These are phyloP conservation scores for Blastobotrys aristatus DNA, from an alignment of 1,139 yeast species.

Conservation along the genomic window DNA sequence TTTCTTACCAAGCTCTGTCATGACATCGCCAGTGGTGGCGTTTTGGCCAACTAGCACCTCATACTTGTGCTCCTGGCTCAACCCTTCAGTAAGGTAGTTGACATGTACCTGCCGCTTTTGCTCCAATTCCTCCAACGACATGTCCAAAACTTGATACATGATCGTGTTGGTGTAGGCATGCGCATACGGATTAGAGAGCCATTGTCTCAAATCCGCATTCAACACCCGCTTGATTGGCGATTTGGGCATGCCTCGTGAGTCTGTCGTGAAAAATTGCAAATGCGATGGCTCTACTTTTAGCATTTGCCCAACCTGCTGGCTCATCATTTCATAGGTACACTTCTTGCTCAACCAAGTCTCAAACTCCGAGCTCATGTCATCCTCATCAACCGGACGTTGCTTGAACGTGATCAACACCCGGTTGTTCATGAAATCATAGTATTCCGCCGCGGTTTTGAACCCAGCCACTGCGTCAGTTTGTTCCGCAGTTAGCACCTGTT, in stretches of 20 bases:
- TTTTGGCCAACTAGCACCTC: constrained; percentile 66
- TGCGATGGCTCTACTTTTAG: constrained; percentile 55
- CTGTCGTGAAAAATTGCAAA: constrained; percentile 51
- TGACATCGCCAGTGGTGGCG: constrained; percentile 53
- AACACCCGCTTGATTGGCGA: constrained; percentile 28
- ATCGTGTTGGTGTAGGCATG: constrained; percentile 32
- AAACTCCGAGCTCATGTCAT: constrained; percentile 43
- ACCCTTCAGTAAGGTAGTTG: constrained; percentile 34
- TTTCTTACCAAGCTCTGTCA: constrained; percentile 51
- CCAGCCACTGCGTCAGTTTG: constrained; percentile 14
- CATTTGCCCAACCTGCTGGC: constrained; percentile 51
- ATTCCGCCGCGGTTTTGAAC: constrained; percentile 42
- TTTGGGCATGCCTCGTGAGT: constrained; percentile 36
- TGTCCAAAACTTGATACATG: constrained; percentile 66
- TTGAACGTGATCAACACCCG: constrained; percentile 61
- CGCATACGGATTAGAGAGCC: constrained; percentile 40
- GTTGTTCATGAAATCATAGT: constrained; percentile 60
- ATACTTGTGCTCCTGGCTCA: constrained; percentile 49
- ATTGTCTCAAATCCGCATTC: constrained; percentile 36
- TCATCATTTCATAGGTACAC: constrained; percentile 55
- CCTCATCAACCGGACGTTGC: constrained; percentile 31
- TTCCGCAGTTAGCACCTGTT: constrained; percentile 33
- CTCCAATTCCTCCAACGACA: constrained; percentile 73
- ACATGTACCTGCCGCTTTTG: constrained; percentile 57
- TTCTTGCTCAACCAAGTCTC: constrained; percentile 68